phyloP scores from a whole-genome alignment of 208 protist genomes.

The Trypanosoma lewisi region DNA sequence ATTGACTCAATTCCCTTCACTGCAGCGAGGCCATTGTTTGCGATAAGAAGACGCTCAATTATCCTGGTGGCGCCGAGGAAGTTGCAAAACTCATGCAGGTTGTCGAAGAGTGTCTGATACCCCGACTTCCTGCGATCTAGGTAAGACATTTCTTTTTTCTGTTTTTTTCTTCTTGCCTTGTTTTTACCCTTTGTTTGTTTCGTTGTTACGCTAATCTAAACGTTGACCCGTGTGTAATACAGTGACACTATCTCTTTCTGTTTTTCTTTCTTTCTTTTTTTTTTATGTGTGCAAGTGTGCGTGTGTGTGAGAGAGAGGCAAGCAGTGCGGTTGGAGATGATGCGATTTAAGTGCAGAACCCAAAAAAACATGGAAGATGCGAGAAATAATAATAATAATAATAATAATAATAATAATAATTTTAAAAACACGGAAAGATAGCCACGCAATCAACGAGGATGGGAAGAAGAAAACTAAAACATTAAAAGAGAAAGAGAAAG shows the following conservation, averaged over 20 bases:
- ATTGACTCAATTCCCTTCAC: conserved; percentile 98
- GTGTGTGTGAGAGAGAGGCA: neutral
- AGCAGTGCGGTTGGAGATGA: neutral
- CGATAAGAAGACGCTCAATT: conserved; percentile 93
- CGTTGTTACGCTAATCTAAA: neutral
- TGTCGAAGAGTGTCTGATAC: conserved; percentile 27
- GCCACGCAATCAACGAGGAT: neutral
- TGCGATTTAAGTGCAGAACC: neutral
- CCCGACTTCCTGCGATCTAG: neutral
- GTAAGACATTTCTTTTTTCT: neutral
- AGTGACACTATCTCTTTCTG: neutral
- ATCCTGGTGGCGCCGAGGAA: conserved; percentile 56
- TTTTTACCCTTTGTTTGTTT: neutral
- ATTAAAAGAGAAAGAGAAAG: neutral
- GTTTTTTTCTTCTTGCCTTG: neutral
- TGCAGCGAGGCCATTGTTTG: conserved; percentile 98
- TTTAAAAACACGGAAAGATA: conserved; percentile 2
- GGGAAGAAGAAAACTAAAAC: neutral
- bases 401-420: neutral
- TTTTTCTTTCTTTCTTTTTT: neutral
- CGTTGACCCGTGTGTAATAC: neutral
- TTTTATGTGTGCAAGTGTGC: neutral
- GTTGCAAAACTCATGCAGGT: conserved; percentile 47
- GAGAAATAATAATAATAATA: neutral
- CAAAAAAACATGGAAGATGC: neutral